phyloP scores from a whole-genome alignment of 2,329 filamentous ascomycete species.

The Aaosphaeria pasadenensis region DNA sequence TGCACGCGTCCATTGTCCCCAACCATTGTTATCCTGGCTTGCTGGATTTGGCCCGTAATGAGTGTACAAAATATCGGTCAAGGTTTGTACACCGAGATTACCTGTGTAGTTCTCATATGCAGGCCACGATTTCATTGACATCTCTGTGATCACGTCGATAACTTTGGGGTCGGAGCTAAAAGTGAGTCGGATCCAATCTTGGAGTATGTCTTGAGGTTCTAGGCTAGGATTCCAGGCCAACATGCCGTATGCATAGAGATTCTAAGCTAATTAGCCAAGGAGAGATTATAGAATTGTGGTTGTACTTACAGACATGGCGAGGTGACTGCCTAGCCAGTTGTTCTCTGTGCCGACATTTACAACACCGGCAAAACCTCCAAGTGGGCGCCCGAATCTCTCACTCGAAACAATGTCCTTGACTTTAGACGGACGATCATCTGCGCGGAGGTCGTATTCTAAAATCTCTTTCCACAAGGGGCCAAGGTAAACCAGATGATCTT shows the following conservation, averaged over 20 bases:
- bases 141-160: constrained; percentile 57
- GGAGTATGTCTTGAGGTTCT: constrained; percentile 50
- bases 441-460: constrained; percentile 64
- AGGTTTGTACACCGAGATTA: constrained; percentile 67
- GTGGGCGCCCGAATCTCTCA: constrained; percentile 54
- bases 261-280: constrained; percentile 28
- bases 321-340: constrained; percentile 67
- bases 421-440: constrained; percentile 54
- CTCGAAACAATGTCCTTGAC: constrained; percentile 62
- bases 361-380: constrained; percentile 64
- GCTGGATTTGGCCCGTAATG: constrained; percentile 68
- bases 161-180: constrained; percentile 57
- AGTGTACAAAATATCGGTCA: constrained; percentile 64
- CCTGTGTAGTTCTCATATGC: constrained; percentile 70
- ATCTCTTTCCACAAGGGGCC: constrained; percentile 67
- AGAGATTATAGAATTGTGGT: not conserved
- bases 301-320: constrained; percentile 53
- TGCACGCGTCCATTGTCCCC: constrained; percentile 71
- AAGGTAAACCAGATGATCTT: constrained; percentile 66
- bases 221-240: constrained; percentile 62
- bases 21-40: constrained; percentile 64
- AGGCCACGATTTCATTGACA: constrained; percentile 68
- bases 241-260: constrained; percentile 67
- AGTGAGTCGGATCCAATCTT: constrained; percentile 67
- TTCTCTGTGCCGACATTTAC: constrained; percentile 64